Conservation (phyloP, 495 filamentous ascomycete genomes). For the Xanthoparmelia taractica region DNA sequence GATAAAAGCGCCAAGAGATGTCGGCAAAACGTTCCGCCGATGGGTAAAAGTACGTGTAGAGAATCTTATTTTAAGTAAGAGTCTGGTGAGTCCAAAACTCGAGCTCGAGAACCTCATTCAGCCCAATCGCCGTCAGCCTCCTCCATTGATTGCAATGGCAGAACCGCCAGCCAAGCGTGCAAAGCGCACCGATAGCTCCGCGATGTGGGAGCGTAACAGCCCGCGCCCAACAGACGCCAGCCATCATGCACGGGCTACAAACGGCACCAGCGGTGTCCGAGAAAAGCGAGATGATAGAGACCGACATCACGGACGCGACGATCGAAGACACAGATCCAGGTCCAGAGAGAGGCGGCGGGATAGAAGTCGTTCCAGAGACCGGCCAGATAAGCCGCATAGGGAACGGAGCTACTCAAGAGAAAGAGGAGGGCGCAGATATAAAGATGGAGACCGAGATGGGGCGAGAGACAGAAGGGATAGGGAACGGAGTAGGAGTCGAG, state of each 20-base stretch:
- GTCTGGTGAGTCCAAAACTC: not conserved
- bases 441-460: conserved; percentile 38
- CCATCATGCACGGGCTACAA: not conserved
- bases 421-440: conserved; percentile 28
- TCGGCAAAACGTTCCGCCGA: not conserved
- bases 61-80: too few species aligned
- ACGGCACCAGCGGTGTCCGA: conserved; percentile 9
- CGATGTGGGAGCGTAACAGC: conserved; percentile 46
- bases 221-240: conserved; percentile 21
- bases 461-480: conserved; percentile 32
- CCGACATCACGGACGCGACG: conserved; percentile 29
- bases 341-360: conserved; percentile 27
- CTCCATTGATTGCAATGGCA: conserved; percentile 31
- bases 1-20: not conserved
- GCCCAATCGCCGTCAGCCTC: not conserved
- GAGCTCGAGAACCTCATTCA: not conserved
- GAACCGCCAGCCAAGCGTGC: conserved; percentile 50
- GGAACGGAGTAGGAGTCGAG: conserved; percentile 42
- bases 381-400: conserved; percentile 30
- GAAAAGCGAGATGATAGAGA: conserved; percentile 8
- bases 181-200: conserved; percentile 44
- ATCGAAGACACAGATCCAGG: conserved; percentile 33
- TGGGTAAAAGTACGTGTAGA: too few species aligned
- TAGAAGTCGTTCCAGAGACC: conserved; percentile 29
- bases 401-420: conserved; percentile 43